A percentile compares a stretch with the other conserved stretches of the same genome.
phyloP scores from a whole-genome alignment of 129 eudicot species.

The Arctium minus region DNA sequence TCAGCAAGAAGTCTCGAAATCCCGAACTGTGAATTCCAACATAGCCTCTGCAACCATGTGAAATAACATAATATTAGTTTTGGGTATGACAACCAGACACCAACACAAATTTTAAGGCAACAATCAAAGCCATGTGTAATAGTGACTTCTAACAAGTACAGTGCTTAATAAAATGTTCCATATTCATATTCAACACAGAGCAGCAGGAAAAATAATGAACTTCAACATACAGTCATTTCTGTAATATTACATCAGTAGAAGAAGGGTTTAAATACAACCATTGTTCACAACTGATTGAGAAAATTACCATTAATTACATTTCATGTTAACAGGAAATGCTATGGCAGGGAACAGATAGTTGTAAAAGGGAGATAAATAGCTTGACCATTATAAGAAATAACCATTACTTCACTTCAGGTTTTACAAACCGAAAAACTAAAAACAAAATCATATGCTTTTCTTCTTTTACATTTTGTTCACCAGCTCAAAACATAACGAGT shows the following conservation, averaged over 20 bases:
- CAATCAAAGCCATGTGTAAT: not conserved
- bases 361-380: not conserved
- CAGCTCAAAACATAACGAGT: not conserved
- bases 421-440: too few species aligned
- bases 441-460: too few species aligned
- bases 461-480: not conserved
- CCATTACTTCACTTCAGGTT: too few species aligned
- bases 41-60: conserved; percentile 59
- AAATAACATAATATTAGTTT: conserved; percentile 1
- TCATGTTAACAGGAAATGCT: not conserved
- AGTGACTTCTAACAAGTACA: not conserved
- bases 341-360: not conserved
- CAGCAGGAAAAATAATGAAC: not conserved
- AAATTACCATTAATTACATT: not conserved
- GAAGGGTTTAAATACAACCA: not conserved
- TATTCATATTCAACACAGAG: not conserved
- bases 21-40: conserved; percentile 94
- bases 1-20: conserved; percentile 86
- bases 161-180: not conserved
- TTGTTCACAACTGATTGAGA: not conserved
- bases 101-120: not conserved
- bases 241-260: not conserved
- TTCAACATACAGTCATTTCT: not conserved
- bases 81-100: not conserved
- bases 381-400: not conserved